Percentiles rank a stretch among this genome's conserved stretches.
phyloP scores from a whole-genome alignment of 108 stramenopile species.

The Skeletonema grethae region DNA sequence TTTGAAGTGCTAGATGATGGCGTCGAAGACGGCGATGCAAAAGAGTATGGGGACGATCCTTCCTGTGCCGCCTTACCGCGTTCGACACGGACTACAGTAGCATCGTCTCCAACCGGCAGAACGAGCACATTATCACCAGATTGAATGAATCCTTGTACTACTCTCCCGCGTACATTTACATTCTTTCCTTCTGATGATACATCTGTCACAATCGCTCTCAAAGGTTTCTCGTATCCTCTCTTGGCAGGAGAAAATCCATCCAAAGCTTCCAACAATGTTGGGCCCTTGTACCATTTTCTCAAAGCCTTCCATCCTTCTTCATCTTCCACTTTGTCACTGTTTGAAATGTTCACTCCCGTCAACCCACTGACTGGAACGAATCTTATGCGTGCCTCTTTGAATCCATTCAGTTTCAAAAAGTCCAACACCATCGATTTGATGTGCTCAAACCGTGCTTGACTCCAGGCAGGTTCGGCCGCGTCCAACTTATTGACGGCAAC shows the following conservation, averaged over 20 bases:
- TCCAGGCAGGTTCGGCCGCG: constrained; percentile 63
- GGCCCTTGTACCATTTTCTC: constrained; percentile 72
- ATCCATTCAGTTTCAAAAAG: constrained; percentile 57
- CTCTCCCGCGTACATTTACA: constrained; percentile 70
- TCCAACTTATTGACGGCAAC: constrained; percentile 91
- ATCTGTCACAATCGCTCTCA: constrained; percentile 59
- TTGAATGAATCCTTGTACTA: constrained; percentile 79
- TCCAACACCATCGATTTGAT: constrained; percentile 44
- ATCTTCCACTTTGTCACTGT: constrained; percentile 13
- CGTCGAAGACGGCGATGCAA: constrained; percentile 4
- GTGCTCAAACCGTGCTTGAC: constrained; percentile 57
- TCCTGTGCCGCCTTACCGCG: constrained; percentile 60
- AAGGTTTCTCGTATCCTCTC: constrained; percentile 52
- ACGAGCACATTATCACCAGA: constrained; percentile 71
- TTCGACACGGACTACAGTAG: constrained; percentile 64
- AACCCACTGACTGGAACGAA: constrained; percentile 77
- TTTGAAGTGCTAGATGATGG: constrained; percentile 27
- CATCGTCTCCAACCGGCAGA: constrained; percentile 83
- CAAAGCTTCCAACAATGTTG: constrained; percentile 66
- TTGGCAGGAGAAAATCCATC: constrained; percentile 53
- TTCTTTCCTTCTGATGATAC: constrained; percentile 79
- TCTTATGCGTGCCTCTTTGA: constrained; percentile 42
- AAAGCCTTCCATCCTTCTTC: constrained; percentile 36
- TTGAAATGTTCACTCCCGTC: constrained; percentile 62
- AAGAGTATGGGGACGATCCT: constrained; percentile 34